phyloP scores from a whole-genome alignment of 768 basidiomycete genomes.

The Xerocomellus amylosporus region DNA sequence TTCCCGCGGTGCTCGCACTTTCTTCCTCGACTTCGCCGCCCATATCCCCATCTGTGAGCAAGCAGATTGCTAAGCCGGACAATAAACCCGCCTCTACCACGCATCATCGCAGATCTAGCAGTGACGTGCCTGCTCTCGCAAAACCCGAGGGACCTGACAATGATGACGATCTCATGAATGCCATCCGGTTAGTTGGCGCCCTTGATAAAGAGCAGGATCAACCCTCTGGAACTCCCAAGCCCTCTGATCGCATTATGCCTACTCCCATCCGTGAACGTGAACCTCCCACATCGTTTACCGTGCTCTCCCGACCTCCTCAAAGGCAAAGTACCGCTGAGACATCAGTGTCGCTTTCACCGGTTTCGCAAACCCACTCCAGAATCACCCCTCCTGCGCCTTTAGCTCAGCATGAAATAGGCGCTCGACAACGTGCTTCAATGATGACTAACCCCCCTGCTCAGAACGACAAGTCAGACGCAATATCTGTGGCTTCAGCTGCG shows the following conservation, averaged over 20 bases:
- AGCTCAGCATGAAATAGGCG: constrained; percentile 11
- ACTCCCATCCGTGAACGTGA: constrained; percentile 58
- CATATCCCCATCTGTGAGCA: constrained; percentile 14
- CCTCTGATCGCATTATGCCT: constrained; percentile 38
- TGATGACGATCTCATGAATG: constrained; percentile 32
- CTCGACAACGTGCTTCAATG: constrained; percentile 14
- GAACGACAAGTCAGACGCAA: constrained; percentile 28
- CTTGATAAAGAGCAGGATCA: constrained; percentile 25
- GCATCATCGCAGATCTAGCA: constrained; percentile 18
- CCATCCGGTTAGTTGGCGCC: constrained; percentile 30
- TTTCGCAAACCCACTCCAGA: background rate
- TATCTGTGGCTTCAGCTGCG: constrained; percentile 24
- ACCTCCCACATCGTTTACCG: constrained; percentile 57
- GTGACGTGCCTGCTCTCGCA: constrained; percentile 9
- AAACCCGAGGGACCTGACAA: constrained; percentile 12
- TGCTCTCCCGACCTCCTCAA: constrained; percentile 55
- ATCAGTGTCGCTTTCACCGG: constrained; percentile 8
- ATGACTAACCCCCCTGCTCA: constrained; percentile 7
- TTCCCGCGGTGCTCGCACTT: constrained; percentile 25
- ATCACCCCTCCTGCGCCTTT: background rate
- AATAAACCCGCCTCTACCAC: constrained; percentile 1
- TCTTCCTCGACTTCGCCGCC: constrained; percentile 21
- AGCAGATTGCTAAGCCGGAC: constrained; percentile 1
- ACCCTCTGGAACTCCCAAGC: constrained; percentile 3
- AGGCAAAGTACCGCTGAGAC: constrained; percentile 27